These are phyloP conservation scores for Rachicladosporium sp. DNA, from an alignment of 2,329 filamentous ascomycete species.

Conservation along the genomic window DNA sequence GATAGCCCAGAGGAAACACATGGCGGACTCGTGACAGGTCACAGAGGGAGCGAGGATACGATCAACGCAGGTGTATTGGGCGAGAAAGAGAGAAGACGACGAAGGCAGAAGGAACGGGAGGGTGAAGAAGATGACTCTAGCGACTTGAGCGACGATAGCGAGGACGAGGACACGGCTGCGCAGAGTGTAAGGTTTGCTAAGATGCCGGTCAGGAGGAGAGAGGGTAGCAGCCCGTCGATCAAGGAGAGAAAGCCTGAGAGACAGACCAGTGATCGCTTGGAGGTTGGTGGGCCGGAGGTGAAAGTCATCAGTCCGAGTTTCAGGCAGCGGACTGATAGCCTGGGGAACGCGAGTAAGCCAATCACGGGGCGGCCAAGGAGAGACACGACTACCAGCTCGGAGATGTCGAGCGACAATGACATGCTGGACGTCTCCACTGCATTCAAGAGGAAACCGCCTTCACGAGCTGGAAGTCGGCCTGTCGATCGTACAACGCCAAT, in stretches of 20 bases:
- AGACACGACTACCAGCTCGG: constrained; percentile 70
- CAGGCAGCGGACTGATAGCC: constrained; percentile 51
- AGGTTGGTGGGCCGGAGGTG: constrained; percentile 14
- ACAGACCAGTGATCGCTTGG: background rate
- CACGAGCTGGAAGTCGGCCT: constrained; percentile 24
- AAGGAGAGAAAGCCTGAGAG: background rate
- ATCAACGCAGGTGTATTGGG: constrained; percentile 46
- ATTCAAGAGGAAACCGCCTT: constrained; percentile 47
- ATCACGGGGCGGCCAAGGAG: constrained; percentile 45
- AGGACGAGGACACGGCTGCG: constrained; percentile 52
- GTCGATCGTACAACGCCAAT: constrained; percentile 27
- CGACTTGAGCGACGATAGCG: constrained; percentile 72
- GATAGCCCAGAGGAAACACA: constrained; percentile 58
- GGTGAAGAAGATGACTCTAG: constrained; percentile 79
- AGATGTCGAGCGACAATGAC: constrained; percentile 74
- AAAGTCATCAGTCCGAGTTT: constrained; percentile 41
- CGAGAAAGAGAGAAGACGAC: constrained; percentile 45
- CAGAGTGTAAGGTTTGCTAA: constrained; percentile 94
- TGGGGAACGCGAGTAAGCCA: constrained; percentile 54
- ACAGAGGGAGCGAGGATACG: constrained; percentile 51
- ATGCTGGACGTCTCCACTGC: constrained; percentile 47
- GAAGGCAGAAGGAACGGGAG: constrained; percentile 59
- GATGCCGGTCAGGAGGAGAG: constrained; percentile 72
- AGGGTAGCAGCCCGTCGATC: constrained; percentile 59
- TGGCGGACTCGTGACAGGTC: constrained; percentile 59